Evolutionary conservation across 345 rosid genomes (phyloP).

Genomic region (Kernera saxatilis): DNA sequence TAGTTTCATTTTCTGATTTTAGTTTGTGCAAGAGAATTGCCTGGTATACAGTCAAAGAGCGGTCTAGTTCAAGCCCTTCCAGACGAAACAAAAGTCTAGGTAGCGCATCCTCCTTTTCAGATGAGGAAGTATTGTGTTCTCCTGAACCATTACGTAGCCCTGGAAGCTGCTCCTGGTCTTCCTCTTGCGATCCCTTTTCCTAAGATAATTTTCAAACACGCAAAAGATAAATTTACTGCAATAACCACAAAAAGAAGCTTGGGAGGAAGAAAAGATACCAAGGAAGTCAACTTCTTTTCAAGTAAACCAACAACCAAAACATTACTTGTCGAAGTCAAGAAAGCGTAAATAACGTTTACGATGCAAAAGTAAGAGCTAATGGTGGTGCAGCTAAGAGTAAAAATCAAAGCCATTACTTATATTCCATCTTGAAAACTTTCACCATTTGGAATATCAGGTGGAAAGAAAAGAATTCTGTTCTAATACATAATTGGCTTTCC

Average conservation of each 20-base stretch:
- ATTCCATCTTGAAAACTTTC: neutral
- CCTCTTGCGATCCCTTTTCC: conserved; percentile 37
- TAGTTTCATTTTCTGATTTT: conserved; percentile 48
- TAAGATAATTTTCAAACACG: neutral
- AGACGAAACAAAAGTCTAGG: conserved; percentile 59
- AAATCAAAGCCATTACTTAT: neutral
- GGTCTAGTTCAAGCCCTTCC: conserved; percentile 58
- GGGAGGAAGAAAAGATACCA: neutral
- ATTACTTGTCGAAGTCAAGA: neutral
- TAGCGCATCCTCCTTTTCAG: conserved; percentile 31
- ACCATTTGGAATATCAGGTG: neutral
- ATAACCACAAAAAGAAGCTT: conserved; percentile 10
- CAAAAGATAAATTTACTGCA: neutral
- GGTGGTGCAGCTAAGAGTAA: neutral
- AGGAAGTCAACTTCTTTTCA: neutral
- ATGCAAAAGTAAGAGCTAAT: neutral
- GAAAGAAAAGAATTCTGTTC: conserved; percentile 1
- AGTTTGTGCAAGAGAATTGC: conserved; percentile 68
- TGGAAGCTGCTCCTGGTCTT: conserved; percentile 26
- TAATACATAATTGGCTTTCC: conserved; percentile 25
- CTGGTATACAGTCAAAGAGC: conserved; percentile 60
- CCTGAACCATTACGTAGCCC: conserved; percentile 17
- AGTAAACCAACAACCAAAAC: conserved; percentile 12
- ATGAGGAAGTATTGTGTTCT: conserved; percentile 24
- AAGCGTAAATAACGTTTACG: neutral